A percentile compares a stretch with the other conserved stretches of the same genome.
These are phyloP conservation scores for Phoma sp. DNA, from an alignment of 2,329 filamentous ascomycete species.

Conservation along the genomic window DNA sequence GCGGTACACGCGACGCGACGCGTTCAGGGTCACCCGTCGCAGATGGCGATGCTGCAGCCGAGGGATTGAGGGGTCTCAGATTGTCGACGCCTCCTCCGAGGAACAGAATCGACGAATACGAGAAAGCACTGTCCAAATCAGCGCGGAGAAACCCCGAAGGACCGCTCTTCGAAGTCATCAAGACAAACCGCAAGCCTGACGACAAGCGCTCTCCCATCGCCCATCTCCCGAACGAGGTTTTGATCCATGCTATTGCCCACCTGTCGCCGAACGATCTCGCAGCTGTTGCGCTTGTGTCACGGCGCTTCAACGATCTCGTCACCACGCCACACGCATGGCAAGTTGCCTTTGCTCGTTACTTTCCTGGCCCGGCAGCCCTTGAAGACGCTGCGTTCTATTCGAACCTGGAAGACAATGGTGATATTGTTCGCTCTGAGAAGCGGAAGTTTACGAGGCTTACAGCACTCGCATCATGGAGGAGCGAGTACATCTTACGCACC, in stretches of 20 bases:
- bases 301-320: slow-evolving; percentile 83
- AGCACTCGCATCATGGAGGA: slow-evolving; percentile 88
- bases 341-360: slow-evolving; percentile 89
- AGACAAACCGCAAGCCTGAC: slow-evolving; percentile 53
- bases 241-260: slow-evolving; percentile 91
- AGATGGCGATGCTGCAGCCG: slow-evolving; percentile 14
- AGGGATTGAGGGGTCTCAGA: slow-evolving; percentile 38
- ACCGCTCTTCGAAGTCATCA: slow-evolving; percentile 61
- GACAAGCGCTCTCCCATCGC: slow-evolving; percentile 59
- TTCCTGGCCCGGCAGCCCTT: slow-evolving; percentile 75
- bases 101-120: slow-evolving; percentile 64
- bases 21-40: slow-evolving; percentile 25
- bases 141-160: slow-evolving; percentile 51
- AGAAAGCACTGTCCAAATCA: slow-evolving; percentile 54
- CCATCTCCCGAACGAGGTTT: slow-evolving; percentile 85
- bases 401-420: slow-evolving; percentile 50
- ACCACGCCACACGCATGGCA: slow-evolving; percentile 94
- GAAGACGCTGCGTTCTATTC: slow-evolving; percentile 52
- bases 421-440: slow-evolving; percentile 70
- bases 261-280: slow-evolving; percentile 84
- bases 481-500: slow-evolving; percentile 90
- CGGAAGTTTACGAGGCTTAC: slow-evolving; percentile 85
- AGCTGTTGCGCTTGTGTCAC: slow-evolving; percentile 83
- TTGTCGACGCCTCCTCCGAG: slow-evolving; percentile 50
- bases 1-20: slow-evolving; percentile 30